Percentiles rank a stretch among this genome's conserved stretches.
Conservation (phyloP, 306 rosid genomes). For the Calophaca sinica region DNA sequence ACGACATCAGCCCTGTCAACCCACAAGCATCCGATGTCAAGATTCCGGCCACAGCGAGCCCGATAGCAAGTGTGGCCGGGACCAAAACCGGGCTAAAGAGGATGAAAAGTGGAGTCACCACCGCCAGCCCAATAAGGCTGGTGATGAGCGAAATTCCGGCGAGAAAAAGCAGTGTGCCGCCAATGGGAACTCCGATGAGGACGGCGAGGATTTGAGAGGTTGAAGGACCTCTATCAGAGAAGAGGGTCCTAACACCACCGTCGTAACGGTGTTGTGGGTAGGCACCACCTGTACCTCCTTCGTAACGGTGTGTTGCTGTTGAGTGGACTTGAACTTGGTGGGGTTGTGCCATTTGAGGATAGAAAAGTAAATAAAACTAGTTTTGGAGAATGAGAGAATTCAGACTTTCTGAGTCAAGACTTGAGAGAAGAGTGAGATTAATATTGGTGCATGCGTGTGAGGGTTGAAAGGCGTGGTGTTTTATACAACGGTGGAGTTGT, state of each 20-base stretch:
- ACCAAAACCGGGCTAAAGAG: conserved; percentile 81
- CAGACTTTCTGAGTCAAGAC: too few species aligned
- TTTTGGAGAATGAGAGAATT: background rate
- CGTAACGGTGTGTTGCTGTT: conserved; percentile 36
- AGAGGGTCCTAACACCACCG: conserved; percentile 8
- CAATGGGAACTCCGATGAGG: conserved; percentile 56
- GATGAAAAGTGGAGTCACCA: conserved; percentile 65
- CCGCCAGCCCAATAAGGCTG: conserved; percentile 60
- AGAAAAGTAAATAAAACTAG: background rate
- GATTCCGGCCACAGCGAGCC: conserved; percentile 59
- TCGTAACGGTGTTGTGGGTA: background rate
- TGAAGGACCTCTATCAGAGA: conserved; percentile 48
- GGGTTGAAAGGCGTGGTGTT: background rate
- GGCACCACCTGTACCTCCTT: background rate
- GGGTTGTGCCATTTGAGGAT: conserved; percentile 58
- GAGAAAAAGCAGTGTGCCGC: conserved; percentile 62
- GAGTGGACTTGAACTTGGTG: conserved; percentile 75
- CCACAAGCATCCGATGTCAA: conserved; percentile 67
- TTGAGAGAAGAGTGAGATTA: background rate
- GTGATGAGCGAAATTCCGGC: conserved; percentile 63
- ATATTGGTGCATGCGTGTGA: background rate
- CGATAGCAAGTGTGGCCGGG: conserved; percentile 61
- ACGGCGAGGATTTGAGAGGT: conserved; percentile 54
- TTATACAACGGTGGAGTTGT: conserved; percentile 50
- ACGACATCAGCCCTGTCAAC: conserved; percentile 65